Conservation (phyloP, 495 filamentous ascomycete genomes). For the Cladorrhinum samala region DNA sequence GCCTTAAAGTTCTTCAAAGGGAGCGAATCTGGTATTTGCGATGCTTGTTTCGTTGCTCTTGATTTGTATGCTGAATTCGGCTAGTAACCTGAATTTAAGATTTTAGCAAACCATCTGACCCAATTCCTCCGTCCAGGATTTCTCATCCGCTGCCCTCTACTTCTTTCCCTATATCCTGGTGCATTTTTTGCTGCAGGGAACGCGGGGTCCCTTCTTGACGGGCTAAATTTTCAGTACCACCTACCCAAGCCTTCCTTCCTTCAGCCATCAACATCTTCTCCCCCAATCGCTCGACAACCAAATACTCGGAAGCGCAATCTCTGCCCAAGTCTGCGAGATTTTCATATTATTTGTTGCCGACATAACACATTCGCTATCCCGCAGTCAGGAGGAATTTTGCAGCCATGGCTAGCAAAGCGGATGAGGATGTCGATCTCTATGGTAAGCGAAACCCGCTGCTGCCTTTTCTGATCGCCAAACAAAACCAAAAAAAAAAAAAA, state of each 20-base stretch:
- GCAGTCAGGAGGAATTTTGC: slow-evolving; percentile 11
- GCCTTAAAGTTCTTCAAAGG: not conserved
- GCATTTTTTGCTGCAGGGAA: not conserved
- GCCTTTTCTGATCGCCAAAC: too few relatives aligned
- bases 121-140: too few relatives aligned
- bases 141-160: too few relatives aligned
- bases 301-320: not conserved
- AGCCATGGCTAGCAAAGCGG: slow-evolving; percentile 32
- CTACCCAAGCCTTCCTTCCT: not conserved
- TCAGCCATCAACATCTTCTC: not conserved
- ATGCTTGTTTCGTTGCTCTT: too few relatives aligned
- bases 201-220: not conserved
- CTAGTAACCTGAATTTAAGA: too few relatives aligned
- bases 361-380: not conserved
- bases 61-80: too few relatives aligned
- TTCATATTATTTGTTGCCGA: not conserved
- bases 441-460: slow-evolving; percentile 39
- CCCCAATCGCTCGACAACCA: not conserved
- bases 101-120: too few relatives aligned
- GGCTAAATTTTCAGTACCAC: not conserved
- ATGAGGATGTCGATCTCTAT: slow-evolving; percentile 61
- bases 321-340: not conserved
- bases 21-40: too few relatives aligned
- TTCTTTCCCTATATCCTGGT: too few relatives aligned
- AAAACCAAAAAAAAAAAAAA: too few relatives aligned